Conservation (phyloP, 2,329 filamentous ascomycete genomes). For the Seiridium unicorne region DNA sequence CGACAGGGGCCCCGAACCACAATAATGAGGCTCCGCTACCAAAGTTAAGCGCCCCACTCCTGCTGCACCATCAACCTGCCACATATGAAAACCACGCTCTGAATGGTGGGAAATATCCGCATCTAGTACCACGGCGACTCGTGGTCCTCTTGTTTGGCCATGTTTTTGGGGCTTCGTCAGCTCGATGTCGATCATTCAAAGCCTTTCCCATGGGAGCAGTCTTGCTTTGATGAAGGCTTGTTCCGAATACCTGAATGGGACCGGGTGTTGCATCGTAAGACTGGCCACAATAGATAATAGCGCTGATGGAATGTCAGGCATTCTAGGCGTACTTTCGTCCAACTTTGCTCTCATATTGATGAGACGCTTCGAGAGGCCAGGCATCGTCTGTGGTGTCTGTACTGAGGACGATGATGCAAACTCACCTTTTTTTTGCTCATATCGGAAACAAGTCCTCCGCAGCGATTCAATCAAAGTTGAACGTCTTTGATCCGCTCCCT, state of each 20-base stretch:
- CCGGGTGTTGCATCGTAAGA: not conserved
- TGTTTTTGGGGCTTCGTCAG: not conserved
- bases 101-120: slow-evolving; percentile 4
- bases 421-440: not conserved
- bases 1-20: not conserved
- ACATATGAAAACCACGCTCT: not conserved
- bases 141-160: not conserved
- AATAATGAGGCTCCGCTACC: not conserved
- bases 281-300: not conserved
- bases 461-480: not conserved
- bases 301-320: not conserved
- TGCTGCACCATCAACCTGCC: not conserved
- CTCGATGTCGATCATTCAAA: not conserved
- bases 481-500: not conserved
- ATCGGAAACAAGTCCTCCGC: slow-evolving; percentile 1
- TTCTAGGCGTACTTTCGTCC: not conserved
- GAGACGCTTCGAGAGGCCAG: not conserved
- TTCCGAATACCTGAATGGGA: not conserved
- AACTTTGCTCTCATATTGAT: not conserved
- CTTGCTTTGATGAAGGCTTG: not conserved
- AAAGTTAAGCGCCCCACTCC: not conserved
- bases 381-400: not conserved
- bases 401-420: not conserved
- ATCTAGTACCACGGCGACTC: not conserved
- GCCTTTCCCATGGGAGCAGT: not conserved